Conservation (phyloP, 2,329 filamentous ascomycete species). For the Pseudogymnoascus sp. region DNA sequence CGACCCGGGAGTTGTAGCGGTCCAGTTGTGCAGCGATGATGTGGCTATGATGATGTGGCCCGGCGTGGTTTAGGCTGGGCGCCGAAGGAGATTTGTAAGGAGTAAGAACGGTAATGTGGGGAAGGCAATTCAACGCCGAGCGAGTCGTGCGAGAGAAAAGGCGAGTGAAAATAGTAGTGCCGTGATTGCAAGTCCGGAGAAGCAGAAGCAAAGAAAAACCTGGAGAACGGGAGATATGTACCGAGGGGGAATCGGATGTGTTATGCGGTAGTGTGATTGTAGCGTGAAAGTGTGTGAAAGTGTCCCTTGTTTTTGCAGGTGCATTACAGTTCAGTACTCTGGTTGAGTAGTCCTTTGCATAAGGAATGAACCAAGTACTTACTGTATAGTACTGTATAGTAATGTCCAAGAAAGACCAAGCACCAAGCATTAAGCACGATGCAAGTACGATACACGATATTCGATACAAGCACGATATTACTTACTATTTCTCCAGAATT, state of each 20-base stretch:
- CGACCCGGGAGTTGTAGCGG: neutral
- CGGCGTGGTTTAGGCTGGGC: neutral
- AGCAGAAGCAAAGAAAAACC: neutral
- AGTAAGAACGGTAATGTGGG: neutral
- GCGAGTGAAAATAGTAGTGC: neutral
- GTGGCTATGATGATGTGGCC: neutral
- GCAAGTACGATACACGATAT: no score
- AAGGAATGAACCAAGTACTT: no score
- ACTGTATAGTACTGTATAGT: neutral
- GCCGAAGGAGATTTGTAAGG: neutral
- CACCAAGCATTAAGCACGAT: no score
- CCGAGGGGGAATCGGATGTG: neutral
- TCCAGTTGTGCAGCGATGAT: neutral
- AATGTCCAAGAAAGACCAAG: no score
- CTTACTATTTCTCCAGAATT: neutral
- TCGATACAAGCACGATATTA: neutral
- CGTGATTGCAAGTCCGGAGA: neutral
- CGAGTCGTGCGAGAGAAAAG: neutral
- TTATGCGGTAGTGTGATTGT: neutral
- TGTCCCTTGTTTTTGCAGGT: neutral
- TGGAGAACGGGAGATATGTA: neutral
- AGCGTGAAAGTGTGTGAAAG: neutral
- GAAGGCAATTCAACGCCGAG: neutral
- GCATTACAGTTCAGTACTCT: neutral
- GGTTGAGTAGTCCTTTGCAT: no score